These are phyloP conservation scores for Trifolium pratense DNA, from an alignment of 306 rosid species.

Conservation along the genomic window DNA sequence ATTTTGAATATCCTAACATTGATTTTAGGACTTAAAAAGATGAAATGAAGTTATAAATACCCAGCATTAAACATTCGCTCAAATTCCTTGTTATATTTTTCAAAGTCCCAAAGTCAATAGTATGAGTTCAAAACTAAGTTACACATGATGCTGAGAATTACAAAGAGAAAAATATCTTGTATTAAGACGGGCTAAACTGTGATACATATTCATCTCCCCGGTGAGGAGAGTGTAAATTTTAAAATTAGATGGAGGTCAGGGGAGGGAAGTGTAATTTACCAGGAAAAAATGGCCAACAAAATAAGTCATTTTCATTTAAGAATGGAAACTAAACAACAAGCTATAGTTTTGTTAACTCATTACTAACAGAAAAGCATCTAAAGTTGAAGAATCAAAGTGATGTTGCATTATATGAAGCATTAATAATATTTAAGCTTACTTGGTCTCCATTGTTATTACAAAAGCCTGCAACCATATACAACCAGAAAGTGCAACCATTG, in stretches of 20 bases:
- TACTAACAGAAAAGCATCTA: conserved; percentile 1
- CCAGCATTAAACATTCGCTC: not conserved
- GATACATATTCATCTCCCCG: not conserved
- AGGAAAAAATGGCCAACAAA: not conserved
- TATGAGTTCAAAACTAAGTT: not conserved
- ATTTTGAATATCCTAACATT: not conserved
- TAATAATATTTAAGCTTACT: conserved; percentile 60
- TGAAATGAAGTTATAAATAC: not conserved
- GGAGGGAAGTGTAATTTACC: too few relatives aligned
- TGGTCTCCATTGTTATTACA: conserved; percentile 88
- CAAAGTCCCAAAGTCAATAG: not conserved
- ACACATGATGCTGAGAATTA: not conserved
- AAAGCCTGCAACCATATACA: conserved; percentile 99
- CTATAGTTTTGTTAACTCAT: conserved; percentile 17
- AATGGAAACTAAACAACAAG: conserved; percentile 27
- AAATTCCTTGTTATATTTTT: not conserved
- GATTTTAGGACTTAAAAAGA: not conserved
- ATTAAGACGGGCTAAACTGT: not conserved
- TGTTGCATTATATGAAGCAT: not conserved
- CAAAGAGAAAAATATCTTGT: not conserved
- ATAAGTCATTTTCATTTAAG: conserved; percentile 1
- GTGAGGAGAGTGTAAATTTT: not conserved
- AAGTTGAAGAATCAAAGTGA: conserved; percentile 23
- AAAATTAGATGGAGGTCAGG: conserved; percentile 14
- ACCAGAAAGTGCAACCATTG: conserved; percentile 96